Percentiles rank a stretch among this genome's conserved stretches.
Conservation (phyloP, 257 asterid genomes). For the Sherardia arvensis region DNA sequence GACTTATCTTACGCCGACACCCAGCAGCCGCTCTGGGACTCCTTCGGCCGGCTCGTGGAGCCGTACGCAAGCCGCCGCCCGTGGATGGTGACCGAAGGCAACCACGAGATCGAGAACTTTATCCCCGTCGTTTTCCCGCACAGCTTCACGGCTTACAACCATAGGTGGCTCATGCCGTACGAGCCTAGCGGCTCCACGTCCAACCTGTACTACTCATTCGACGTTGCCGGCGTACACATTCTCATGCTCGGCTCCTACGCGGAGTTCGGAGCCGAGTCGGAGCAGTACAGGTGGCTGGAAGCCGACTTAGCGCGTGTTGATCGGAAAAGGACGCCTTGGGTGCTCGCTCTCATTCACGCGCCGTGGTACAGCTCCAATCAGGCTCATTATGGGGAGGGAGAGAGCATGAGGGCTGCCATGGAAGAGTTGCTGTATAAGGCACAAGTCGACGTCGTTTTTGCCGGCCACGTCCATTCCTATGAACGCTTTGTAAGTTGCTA, state of each 20-base stretch:
- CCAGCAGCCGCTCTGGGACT: conserved; percentile 75
- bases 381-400: conserved; percentile 82
- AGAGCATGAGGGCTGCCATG: conserved; percentile 61
- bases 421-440: conserved; percentile 49
- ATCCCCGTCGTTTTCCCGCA: conserved; percentile 42
- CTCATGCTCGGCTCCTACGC: conserved; percentile 78
- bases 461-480: conserved; percentile 85
- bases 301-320: conserved; percentile 44
- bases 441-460: conserved; percentile 49
- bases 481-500: conserved; percentile 66
- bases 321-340: conserved; percentile 58
- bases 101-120: conserved; percentile 65
- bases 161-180: conserved; percentile 76
- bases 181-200: conserved; percentile 49
- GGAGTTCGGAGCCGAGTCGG: conserved; percentile 43
- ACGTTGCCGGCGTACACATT: conserved; percentile 48
- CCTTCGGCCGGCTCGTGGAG: conserved; percentile 72
- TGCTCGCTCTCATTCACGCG: conserved; percentile 52
- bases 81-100: conserved; percentile 89
- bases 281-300: conserved; percentile 61
- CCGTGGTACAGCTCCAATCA: conserved; percentile 78
- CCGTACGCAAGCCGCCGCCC: conserved; percentile 63
- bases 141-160: conserved; percentile 62
- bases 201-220: conserved; percentile 68
- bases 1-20: conserved; percentile 80